Base-by-base conservation (phyloP, 306 rosid species). In the Acacia confusa region DNA sequence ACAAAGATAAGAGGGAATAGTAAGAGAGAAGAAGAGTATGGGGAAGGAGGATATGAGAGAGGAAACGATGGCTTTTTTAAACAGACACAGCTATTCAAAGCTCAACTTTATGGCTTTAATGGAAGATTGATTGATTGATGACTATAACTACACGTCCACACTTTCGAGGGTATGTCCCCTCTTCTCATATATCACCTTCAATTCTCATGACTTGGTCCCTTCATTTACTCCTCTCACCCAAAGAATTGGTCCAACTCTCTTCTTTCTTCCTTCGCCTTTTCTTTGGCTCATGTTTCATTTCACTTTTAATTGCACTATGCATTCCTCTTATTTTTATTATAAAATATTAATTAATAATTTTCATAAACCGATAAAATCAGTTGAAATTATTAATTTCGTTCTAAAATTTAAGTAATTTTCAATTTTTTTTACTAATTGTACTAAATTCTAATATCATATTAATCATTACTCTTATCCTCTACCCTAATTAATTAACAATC, bases 51-150 rank as follows among this genome's bases (percentile, higher is more conserved):
- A 36, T 2, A 30, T 4, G 11, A 52, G 74, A 5, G 70, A 45
- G 50, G 83, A 82, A 2, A 2, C 34, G 4, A 30, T 28, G 32
- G 32, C 32, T 28, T 28, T 28, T 28, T 28, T 28, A 28, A 1
- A 28, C 32, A 28, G 2, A 47, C 1, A 30, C 87, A 58, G 32
- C 82, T 74, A 87, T 92, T 79, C 83, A 55, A 73, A 61, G 74
- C 64, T 19, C 0, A 82, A 87, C 91, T 94, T 90, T 86, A 78
- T 70, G 79, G 70, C 79, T 89, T 90, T 74, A 86, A 67, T 75
- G 86, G 77, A 38, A 11, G 1, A 14, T 85, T 52, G 85, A 72
- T 84, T 1, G 40, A 69, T 48, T 34, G 66, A 9, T 86, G 14
- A 15, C n/a, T n/a, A n/a, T 74, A 74, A 1, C 34, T 30, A 4